These are phyloP conservation scores for Oryza brachyantha DNA, from an alignment of 176 grass and related monocot genomes.

Conservation along the genomic window DNA sequence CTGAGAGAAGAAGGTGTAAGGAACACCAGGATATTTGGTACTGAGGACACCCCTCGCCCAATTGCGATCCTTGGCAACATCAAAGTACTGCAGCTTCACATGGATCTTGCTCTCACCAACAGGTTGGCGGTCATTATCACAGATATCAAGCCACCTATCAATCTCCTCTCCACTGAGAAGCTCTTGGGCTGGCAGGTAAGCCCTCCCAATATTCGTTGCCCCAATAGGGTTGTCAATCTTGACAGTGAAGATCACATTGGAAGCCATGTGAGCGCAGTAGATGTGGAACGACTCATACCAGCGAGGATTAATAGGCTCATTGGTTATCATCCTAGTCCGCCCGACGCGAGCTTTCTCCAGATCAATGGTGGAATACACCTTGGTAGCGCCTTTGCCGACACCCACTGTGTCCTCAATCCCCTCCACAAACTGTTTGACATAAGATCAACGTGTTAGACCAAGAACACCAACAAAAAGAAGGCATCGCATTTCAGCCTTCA, in stretches of 20 bases:
- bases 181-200: slow-evolving; percentile 49
- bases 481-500: neutral
- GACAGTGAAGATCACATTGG: slow-evolving; percentile 66
- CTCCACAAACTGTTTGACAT: slow-evolving; percentile 46
- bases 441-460: slow-evolving; percentile 2
- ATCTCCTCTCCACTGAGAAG: slow-evolving; percentile 43
- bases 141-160: slow-evolving; percentile 52
- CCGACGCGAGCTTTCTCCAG: slow-evolving; percentile 65
- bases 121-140: slow-evolving; percentile 24
- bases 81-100: slow-evolving; percentile 61
- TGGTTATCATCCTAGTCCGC: slow-evolving; percentile 41
- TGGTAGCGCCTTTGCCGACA: slow-evolving; percentile 45
- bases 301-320: slow-evolving; percentile 45
- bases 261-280: slow-evolving; percentile 61
- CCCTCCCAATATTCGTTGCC: slow-evolving; percentile 49
- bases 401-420: slow-evolving; percentile 55
- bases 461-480: neutral
- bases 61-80: slow-evolving; percentile 37
- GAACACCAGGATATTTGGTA: slow-evolving; percentile 56
- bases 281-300: slow-evolving; percentile 84
- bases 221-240: slow-evolving; percentile 54
- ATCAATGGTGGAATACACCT: slow-evolving; percentile 65
- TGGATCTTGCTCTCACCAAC: slow-evolving; percentile 53
- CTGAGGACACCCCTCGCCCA: slow-evolving; percentile 52
- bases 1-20: slow-evolving; percentile 66